Conservation (phyloP, 345 rosid species). For the Bretschneidera sinensis region DNA sequence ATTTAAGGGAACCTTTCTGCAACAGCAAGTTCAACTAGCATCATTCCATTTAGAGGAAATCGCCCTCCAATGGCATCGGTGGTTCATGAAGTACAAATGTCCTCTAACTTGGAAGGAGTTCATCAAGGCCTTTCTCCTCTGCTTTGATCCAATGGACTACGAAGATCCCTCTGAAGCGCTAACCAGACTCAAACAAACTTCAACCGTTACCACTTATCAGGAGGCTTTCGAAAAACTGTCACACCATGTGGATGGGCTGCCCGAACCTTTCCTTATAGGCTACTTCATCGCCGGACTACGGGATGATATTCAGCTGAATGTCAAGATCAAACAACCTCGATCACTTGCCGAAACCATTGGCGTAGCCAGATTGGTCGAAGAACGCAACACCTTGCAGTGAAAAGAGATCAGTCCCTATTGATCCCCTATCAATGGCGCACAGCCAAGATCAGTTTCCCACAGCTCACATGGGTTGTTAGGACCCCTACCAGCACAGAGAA, state of each 20-base stretch:
- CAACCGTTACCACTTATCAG: not conserved
- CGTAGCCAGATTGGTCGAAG: not conserved
- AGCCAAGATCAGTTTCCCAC: not conserved
- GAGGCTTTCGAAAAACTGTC: not conserved
- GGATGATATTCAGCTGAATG: not conserved
- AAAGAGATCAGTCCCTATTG: not conserved
- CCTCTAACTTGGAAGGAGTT: not conserved
- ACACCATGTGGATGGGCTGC: not conserved
- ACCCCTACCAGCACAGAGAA: not conserved
- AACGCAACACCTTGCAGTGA: not conserved
- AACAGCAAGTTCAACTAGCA: not conserved
- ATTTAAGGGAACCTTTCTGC: not conserved
- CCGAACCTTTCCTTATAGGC: not conserved
- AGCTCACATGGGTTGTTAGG: not conserved
- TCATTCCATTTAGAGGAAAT: not conserved
- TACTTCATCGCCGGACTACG: not conserved
- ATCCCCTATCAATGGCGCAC: not conserved
- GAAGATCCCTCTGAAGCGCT: not conserved
- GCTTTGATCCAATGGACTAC: not conserved
- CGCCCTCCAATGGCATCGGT: constrained; percentile 1
- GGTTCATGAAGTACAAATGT: not conserved
- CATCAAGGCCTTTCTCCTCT: not conserved
- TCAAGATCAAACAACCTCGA: not conserved
- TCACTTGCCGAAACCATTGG: not conserved
- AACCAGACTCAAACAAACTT: not conserved